A percentile compares a stretch with the other conserved stretches of the same genome.
phyloP scores from a whole-genome alignment of 1,284 basidiomycete species.

The Ustilago loliicola region DNA sequence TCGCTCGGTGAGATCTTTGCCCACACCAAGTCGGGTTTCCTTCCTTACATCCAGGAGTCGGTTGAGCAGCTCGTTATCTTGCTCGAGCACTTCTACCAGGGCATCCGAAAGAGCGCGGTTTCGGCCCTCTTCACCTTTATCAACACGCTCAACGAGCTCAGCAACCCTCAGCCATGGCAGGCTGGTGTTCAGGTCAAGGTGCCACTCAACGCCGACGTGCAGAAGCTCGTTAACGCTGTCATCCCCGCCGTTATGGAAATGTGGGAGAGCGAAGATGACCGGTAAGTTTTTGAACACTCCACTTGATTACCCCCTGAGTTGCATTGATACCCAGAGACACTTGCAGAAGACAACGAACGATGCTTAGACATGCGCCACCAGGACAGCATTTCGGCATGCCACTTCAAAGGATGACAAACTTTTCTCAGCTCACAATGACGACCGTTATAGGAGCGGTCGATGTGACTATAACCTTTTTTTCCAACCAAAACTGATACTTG shows the following conservation, averaged over 20 bases:
- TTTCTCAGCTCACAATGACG: conserved; percentile 90
- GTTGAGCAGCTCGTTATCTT: conserved; percentile 86
- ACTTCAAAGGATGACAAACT: conserved; percentile 75
- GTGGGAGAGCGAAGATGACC: conserved; percentile 96
- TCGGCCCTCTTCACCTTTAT: conserved; percentile 91
- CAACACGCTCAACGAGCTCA: conserved; percentile 91
- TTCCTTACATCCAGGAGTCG: conserved; percentile 81
- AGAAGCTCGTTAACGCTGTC: conserved; percentile 83
- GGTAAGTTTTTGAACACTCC: conserved; percentile 78
- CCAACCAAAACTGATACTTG: conserved; percentile 53
- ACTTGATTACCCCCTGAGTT: not conserved
- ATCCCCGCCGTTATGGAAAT: conserved; percentile 85
- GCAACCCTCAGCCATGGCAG: conserved; percentile 84
- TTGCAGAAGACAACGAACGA: conserved; percentile 2
- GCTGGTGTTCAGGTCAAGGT: conserved; percentile 77
- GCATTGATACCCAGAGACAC: conserved; percentile 8
- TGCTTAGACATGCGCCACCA: not conserved
- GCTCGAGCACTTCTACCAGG: conserved; percentile 95
- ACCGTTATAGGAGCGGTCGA: conserved; percentile 68
- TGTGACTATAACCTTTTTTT: conserved; percentile 57
- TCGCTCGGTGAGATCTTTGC: conserved; percentile 92
- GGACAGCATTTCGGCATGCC: conserved; percentile 2
- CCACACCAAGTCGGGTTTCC: conserved; percentile 85
- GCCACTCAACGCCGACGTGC: conserved; percentile 82
- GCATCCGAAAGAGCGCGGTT: conserved; percentile 93